phyloP scores from a whole-genome alignment of 2,329 filamentous ascomycete genomes.

The Cladosporium sp. region DNA sequence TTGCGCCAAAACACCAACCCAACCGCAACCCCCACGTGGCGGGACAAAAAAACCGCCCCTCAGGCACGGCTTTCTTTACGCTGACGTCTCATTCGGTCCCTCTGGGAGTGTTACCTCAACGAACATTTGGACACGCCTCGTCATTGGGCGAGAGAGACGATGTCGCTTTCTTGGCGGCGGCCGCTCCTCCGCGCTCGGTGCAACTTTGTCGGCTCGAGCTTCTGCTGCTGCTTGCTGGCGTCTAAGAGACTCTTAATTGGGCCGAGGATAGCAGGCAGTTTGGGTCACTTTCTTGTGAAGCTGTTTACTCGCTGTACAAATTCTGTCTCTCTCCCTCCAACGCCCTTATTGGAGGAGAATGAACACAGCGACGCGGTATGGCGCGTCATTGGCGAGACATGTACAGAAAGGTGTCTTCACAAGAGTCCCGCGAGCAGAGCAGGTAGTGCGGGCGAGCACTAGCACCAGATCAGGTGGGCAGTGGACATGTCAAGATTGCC shows the following conservation, averaged over 20 bases:
- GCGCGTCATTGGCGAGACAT: conserved; percentile 1
- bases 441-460: neutral
- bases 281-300: neutral
- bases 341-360: neutral
- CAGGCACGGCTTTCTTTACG: neutral
- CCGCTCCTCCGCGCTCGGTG: conserved; percentile 2
- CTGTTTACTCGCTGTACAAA: neutral
- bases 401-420: neutral
- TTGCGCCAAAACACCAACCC: neutral
- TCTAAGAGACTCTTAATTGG: neutral
- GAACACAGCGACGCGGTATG: conserved; percentile 7
- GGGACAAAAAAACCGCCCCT: conserved; percentile 10
- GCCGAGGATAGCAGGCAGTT: conserved; percentile 1
- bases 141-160: neutral
- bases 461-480: neutral
- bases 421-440: neutral
- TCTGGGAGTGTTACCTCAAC: neutral
- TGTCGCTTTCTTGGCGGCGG: neutral
- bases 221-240: neutral
- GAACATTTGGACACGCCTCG: neutral
- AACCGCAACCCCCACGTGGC: conserved; percentile 8
- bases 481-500: neutral
- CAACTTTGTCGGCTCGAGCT: conserved; percentile 2
- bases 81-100: neutral
- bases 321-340: neutral